A percentile compares a stretch with the other conserved stretches of the same genome.
These are phyloP conservation scores for Penicillium brevicompactum DNA, from an alignment of 2,329 filamentous ascomycete species.

Conservation along the genomic window DNA sequence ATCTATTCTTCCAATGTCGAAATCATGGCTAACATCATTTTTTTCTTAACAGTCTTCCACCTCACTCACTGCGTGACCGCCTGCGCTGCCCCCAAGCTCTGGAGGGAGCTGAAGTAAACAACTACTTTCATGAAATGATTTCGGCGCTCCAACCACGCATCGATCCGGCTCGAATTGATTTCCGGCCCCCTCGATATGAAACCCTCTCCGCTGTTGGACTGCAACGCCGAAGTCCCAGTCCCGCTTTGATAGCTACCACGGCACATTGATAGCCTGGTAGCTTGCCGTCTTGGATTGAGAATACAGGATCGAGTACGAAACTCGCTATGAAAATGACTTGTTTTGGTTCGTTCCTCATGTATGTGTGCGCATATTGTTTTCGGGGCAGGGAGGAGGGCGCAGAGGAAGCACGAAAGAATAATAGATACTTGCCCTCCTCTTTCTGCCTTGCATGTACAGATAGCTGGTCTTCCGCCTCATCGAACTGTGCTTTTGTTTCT, in stretches of 20 bases:
- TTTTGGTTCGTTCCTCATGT: conserved; percentile 14
- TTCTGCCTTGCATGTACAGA: conserved; percentile 44
- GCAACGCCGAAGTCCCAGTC: conserved; percentile 12
- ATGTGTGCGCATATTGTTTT: conserved; percentile 30
- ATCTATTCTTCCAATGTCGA: background rate
- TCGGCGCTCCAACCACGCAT: conserved; percentile 14
- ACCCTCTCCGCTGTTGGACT: background rate
- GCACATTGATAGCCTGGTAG: conserved; percentile 20
- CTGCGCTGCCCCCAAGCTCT: conserved; percentile 96
- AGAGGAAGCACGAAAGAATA: conserved; percentile 23
- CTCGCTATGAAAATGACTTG: background rate
- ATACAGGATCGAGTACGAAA: conserved; percentile 16
- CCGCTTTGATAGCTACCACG: conserved; percentile 22
- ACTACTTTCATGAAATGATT: conserved; percentile 16
- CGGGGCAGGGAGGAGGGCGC: conserved; percentile 24
- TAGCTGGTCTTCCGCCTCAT: conserved; percentile 42
- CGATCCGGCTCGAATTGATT: conserved; percentile 4
- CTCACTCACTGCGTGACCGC: conserved; percentile 91
- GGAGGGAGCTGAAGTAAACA: conserved; percentile 83
- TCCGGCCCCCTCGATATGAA: conserved; percentile 8
- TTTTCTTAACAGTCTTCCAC: conserved; percentile 79
- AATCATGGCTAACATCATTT: conserved; percentile 14
- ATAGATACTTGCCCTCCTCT: conserved; percentile 24
- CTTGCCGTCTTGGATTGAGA: conserved; percentile 24
- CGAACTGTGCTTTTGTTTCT: conserved; percentile 39